These are phyloP conservation scores for Stagonosporopsis vannaccii DNA, from an alignment of 2,329 filamentous ascomycete species.

Conservation along the genomic window DNA sequence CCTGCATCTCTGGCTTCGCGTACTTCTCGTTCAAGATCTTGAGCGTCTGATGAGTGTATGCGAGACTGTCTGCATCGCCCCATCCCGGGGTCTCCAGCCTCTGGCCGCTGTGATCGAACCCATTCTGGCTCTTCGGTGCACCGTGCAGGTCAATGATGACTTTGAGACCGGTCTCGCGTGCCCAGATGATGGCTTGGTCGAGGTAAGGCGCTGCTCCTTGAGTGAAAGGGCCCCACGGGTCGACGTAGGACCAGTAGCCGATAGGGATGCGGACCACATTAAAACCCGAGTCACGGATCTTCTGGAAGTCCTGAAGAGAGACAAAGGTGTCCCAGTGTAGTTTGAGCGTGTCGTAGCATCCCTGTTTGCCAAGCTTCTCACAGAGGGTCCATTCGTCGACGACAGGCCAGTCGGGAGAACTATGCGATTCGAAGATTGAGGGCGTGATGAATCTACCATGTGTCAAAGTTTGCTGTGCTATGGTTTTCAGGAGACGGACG, in stretches of 20 bases:
- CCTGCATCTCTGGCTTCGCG: slow-evolving; percentile 58
- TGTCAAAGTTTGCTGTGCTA: not conserved
- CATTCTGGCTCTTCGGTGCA: slow-evolving; percentile 62
- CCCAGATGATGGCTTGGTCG: slow-evolving; percentile 64
- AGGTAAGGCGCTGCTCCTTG: slow-evolving; percentile 62
- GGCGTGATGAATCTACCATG: slow-evolving; percentile 62
- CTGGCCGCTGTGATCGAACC: slow-evolving; percentile 68
- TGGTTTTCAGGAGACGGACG: slow-evolving; percentile 21
- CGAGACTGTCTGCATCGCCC: slow-evolving; percentile 57
- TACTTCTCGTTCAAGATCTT: slow-evolving; percentile 65
- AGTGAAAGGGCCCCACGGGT: slow-evolving; percentile 56
- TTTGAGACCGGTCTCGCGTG: slow-evolving; percentile 59
- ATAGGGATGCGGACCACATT: slow-evolving; percentile 67
- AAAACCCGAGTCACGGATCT: slow-evolving; percentile 63
- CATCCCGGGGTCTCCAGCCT: slow-evolving; percentile 53
- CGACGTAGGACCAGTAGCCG: slow-evolving; percentile 60
- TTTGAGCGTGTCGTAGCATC: slow-evolving; percentile 53
- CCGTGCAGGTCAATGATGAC: slow-evolving; percentile 66
- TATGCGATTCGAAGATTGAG: slow-evolving; percentile 57
- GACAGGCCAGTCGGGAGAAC: slow-evolving; percentile 41
- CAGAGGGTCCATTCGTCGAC: slow-evolving; percentile 61
- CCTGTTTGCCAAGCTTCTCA: slow-evolving; percentile 56
- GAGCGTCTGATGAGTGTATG: slow-evolving; percentile 64
- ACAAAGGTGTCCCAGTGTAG: slow-evolving; percentile 62
- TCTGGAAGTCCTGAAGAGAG: slow-evolving; percentile 60